A percentile compares a stretch with the other conserved stretches of the same genome.
These are phyloP conservation scores for Diutina sp. DNA, from an alignment of 1,139 yeast species.

Conservation along the genomic window DNA sequence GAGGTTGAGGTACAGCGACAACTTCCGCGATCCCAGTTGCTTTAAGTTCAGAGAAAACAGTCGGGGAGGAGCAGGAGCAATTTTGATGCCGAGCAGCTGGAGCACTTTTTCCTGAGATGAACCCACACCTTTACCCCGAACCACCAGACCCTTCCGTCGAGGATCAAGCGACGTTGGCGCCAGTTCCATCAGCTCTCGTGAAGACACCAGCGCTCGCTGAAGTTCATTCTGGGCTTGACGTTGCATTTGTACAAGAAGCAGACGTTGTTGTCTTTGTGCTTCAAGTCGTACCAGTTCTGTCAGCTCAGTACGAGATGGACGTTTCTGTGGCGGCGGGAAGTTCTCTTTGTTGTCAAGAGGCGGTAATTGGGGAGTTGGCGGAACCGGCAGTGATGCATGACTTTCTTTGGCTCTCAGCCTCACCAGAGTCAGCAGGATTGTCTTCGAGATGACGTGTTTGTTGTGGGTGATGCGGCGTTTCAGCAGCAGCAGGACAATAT, in stretches of 20 bases:
- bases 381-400: background rate
- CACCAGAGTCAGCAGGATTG: slow-evolving; percentile 1
- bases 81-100: background rate
- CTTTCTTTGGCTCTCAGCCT: background rate
- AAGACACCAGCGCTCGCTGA: background rate
- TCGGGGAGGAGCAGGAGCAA: background rate
- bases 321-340: background rate
- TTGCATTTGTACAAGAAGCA: background rate
- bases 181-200: background rate
- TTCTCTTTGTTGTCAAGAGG: background rate
- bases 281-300: background rate
- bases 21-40: background rate
- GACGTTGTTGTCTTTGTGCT: background rate
- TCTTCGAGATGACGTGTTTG: background rate
- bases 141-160: background rate
- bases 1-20: background rate
- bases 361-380: background rate
- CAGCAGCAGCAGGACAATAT: background rate
- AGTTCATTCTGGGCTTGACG: background rate
- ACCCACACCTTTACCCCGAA: background rate
- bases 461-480: slow-evolving; percentile 1
- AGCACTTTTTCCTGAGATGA: background rate
- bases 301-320: background rate
- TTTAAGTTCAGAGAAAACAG: background rate
- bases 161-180: background rate